A percentile compares a stretch with the other conserved stretches of the same genome.
These are phyloP conservation scores for Schrenkiella parvula DNA, from an alignment of 345 rosid genomes.

Conservation along the genomic window DNA sequence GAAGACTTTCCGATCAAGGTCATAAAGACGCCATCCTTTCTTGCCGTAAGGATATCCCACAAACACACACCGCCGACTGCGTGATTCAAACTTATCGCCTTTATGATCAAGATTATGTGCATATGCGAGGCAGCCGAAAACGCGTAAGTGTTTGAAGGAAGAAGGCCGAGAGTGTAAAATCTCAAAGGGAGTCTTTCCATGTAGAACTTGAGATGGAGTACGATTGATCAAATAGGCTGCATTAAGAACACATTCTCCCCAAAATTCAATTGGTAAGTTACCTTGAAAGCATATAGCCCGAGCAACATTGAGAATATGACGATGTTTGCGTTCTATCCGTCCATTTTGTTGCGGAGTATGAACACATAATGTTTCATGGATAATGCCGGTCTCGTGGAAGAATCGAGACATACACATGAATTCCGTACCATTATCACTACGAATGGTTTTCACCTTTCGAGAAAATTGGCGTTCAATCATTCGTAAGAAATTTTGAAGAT, in stretches of 20 bases:
- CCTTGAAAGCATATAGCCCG: not conserved
- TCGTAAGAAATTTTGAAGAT: not conserved
- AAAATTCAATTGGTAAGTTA: too few species aligned
- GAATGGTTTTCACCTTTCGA: not conserved
- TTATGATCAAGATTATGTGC: not conserved
- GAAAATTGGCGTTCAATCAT: not conserved
- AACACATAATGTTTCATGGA: not conserved
- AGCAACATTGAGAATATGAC: not conserved
- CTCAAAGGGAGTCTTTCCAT: too few species aligned
- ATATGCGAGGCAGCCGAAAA: not conserved
- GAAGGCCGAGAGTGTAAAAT: not conserved
- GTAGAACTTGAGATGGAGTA: too few species aligned
- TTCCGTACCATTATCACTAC: not conserved
- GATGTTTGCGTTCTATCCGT: not conserved
- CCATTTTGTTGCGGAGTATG: not conserved
- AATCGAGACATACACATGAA: not conserved
- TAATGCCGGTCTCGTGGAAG: not conserved
- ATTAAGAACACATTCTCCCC: too few species aligned
- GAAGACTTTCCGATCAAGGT: not conserved
- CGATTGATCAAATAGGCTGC: too few species aligned
- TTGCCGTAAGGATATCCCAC: not conserved
- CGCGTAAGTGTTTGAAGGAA: not conserved
- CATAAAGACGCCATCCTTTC: not conserved
- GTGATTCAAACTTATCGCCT: not conserved
- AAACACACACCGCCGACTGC: not conserved